Evolutionary conservation across 1,139 yeast species (phyloP).

Genomic region (Sugiyamaella sp.): DNA sequence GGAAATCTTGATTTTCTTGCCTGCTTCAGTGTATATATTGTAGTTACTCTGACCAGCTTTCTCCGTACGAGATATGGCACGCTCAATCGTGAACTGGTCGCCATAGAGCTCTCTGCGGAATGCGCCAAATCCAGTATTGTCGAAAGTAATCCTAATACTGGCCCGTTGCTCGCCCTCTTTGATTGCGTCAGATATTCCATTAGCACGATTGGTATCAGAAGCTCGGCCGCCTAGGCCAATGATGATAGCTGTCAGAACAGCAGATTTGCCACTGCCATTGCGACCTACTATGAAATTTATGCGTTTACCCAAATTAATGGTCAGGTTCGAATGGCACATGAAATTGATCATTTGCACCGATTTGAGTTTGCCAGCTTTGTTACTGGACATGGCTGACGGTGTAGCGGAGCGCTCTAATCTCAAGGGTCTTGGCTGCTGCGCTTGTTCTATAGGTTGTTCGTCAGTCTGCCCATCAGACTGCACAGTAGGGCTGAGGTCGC

Average conservation of each 20-base stretch:
- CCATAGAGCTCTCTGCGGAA: conserved; percentile 70
- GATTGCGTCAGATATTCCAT: conserved; percentile 67
- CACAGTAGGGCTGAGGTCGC: background rate
- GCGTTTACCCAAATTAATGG: conserved; percentile 75
- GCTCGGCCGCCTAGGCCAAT: conserved; percentile 96
- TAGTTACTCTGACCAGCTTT: conserved; percentile 55
- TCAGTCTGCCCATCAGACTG: too few relatives aligned
- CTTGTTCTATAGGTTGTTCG: too few relatives aligned
- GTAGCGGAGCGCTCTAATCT: conserved; percentile 48
- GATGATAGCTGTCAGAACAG: conserved; percentile 86
- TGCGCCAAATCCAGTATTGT: conserved; percentile 64
- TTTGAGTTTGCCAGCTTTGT: conserved; percentile 32
- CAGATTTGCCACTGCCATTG: conserved; percentile 96
- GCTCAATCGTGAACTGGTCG: conserved; percentile 64
- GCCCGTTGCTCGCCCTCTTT: conserved; percentile 76
- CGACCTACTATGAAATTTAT: conserved; percentile 91
- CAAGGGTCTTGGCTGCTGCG: too few relatives aligned
- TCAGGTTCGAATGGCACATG: conserved; percentile 79
- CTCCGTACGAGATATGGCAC: conserved; percentile 50
- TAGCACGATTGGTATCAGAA: conserved; percentile 84
- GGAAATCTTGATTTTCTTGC: conserved; percentile 59
- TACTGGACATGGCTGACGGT: conserved; percentile 49
- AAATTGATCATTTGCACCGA: conserved; percentile 38
- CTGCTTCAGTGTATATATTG: conserved; percentile 54
- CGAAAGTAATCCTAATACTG: conserved; percentile 59